Conservation (phyloP, 495 filamentous ascomycete genomes). For the Hypoxylon crocopeplum region DNA sequence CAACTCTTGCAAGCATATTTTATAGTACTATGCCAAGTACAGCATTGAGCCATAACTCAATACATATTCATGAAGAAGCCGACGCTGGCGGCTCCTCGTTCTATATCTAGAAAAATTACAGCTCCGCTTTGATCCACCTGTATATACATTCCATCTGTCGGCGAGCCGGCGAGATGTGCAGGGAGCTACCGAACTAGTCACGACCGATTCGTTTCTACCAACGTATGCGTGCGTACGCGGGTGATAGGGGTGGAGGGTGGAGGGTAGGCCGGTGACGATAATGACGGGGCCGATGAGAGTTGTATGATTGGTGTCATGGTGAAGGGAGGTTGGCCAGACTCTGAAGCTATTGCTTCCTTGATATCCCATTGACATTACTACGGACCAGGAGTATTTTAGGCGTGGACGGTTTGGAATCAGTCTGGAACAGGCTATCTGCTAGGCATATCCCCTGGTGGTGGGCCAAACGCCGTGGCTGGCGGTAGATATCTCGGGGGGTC, state of each 20-base stretch:
- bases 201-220: not conserved
- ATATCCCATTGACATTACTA: conserved; percentile 27
- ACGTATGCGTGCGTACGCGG: not conserved
- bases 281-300: conserved; percentile 18
- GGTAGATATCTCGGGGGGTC: not conserved
- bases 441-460: not conserved
- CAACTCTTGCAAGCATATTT: not conserved
- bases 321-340: not conserved
- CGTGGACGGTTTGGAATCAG: conserved; percentile 2
- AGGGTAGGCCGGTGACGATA: conserved; percentile 16
- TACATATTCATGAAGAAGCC: no score
- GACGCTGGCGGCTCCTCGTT: no score
- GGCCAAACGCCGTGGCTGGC: not conserved
- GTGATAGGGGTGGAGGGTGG: not conserved
- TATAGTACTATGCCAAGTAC: not conserved
- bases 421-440: not conserved
- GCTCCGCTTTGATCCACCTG: not conserved
- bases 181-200: not conserved
- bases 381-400: conserved; percentile 7
- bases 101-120: not conserved
- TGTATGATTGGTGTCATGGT: conserved; percentile 7
- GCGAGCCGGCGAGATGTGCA: not conserved
- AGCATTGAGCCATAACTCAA: no score
- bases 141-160: not conserved
- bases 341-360: conserved; percentile 6